These are phyloP conservation scores for Dendrobium huoshanense DNA, from an alignment of 106 monocot genomes.

Conservation along the genomic window DNA sequence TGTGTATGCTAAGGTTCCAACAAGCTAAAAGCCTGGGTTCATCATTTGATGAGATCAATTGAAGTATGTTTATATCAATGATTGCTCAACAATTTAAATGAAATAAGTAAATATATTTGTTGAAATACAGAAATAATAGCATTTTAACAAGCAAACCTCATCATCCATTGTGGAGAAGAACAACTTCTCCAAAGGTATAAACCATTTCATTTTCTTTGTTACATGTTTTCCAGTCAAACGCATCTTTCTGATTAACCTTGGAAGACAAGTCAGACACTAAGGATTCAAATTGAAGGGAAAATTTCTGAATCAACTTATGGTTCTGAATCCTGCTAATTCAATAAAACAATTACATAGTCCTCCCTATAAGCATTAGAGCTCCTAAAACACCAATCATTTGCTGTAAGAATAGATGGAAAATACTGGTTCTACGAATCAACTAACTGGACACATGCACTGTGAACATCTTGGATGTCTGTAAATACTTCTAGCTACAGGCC, in stretches of 20 bases:
- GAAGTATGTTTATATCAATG: too few relatives aligned
- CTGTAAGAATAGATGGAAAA: neutral
- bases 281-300: neutral
- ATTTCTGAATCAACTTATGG: neutral
- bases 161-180: too few relatives aligned
- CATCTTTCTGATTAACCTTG: too few relatives aligned
- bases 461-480: constrained; percentile 84
- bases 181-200: neutral
- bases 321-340: neutral
- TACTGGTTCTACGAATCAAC: constrained; percentile 22
- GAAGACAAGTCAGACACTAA: too few relatives aligned
- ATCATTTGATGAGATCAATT: too few relatives aligned
- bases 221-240: neutral
- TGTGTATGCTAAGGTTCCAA: too few relatives aligned
- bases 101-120: too few relatives aligned
- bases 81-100: too few relatives aligned
- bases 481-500: constrained; percentile 77
- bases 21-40: too few relatives aligned
- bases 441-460: constrained; percentile 76
- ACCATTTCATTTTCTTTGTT: neutral
- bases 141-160: neutral
- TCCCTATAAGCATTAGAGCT: neutral
- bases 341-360: too few relatives aligned
- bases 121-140: neutral
- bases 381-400: neutral